These are phyloP conservation scores for Colletotrichum nymphaeae DNA, from an alignment of 2,329 filamentous ascomycete species.

Conservation along the genomic window DNA sequence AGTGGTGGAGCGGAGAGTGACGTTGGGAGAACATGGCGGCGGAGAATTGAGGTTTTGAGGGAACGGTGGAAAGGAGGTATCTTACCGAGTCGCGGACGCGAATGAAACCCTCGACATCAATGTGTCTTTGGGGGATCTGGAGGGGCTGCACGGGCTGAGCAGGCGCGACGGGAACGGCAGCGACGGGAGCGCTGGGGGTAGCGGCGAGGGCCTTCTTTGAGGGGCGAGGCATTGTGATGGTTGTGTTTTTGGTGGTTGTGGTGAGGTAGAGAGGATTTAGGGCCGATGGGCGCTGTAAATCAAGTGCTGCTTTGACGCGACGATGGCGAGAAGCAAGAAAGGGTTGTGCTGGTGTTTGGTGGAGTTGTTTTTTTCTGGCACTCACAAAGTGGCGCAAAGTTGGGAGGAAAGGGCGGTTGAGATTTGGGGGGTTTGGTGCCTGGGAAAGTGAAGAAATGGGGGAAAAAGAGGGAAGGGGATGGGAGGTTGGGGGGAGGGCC, in stretches of 20 bases:
- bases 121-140: constrained; percentile 46
- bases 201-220: constrained; percentile 55
- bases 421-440: constrained; percentile 28
- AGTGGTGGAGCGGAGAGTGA: not conserved
- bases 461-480: constrained; percentile 37
- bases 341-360: constrained; percentile 39
- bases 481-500: constrained; percentile 39
- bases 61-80: constrained; percentile 8
- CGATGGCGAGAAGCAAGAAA: constrained; percentile 36
- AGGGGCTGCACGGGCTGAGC: constrained; percentile 44
- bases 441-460: constrained; percentile 33
- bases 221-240: constrained; percentile 56
- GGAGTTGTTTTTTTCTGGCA: constrained; percentile 32
- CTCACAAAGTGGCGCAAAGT: constrained; percentile 38
- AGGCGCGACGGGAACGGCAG: constrained; percentile 46
- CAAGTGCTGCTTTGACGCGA: constrained; percentile 29
- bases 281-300: constrained; percentile 26
- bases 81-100: constrained; percentile 86
- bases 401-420: constrained; percentile 37
- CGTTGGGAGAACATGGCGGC: not conserved
- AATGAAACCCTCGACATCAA: constrained; percentile 81
- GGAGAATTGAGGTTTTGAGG: not conserved
- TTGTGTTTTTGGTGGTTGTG: constrained; percentile 35
- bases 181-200: constrained; percentile 48
- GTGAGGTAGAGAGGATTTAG: constrained; percentile 17